phyloP scores from a whole-genome alignment of 2,329 filamentous ascomycete species.

The Fusarium proliferatum region DNA sequence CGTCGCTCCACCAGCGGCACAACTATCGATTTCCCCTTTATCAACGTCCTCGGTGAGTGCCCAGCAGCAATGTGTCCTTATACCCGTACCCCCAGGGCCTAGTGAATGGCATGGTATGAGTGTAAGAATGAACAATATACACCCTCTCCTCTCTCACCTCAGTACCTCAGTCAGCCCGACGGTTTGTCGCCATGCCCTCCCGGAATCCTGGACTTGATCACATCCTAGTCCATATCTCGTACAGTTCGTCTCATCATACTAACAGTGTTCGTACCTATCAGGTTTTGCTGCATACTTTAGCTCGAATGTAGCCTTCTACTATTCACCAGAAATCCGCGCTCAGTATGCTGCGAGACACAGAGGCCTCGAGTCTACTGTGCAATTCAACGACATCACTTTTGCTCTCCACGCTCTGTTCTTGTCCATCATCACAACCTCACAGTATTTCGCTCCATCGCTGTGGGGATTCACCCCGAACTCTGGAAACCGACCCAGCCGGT shows the following conservation, averaged over 20 bases:
- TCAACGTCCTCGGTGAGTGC: constrained; percentile 71
- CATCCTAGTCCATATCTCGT: constrained; percentile 3
- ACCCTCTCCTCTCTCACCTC: constrained; percentile 10
- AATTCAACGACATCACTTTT: constrained; percentile 91
- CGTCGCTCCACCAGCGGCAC: constrained; percentile 84
- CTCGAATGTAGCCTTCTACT: constrained; percentile 81
- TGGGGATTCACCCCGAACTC: constrained; percentile 79
- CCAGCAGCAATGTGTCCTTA: background rate
- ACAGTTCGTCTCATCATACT: constrained; percentile 11
- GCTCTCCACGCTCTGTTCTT: constrained; percentile 82
- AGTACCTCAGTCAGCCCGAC: constrained; percentile 4
- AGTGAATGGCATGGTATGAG: constrained; percentile 26
- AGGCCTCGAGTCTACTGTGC: constrained; percentile 82
- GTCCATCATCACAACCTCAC: constrained; percentile 78
- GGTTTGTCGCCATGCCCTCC: constrained; percentile 10
- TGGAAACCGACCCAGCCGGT: constrained; percentile 66
- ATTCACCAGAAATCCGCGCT: constrained; percentile 77
- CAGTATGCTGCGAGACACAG: constrained; percentile 87
- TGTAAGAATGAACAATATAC: constrained; percentile 18
- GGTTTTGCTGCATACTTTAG: constrained; percentile 81
- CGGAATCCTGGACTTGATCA: constrained; percentile 23
- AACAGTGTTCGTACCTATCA: constrained; percentile 37
- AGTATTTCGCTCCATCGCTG: constrained; percentile 75
- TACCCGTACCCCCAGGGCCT: constrained; percentile 14
- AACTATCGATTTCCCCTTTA: constrained; percentile 86